Evolutionary conservation across 192 early-diverging fungal species (phyloP).

Genomic region (Gigaspora rosea): DNA sequence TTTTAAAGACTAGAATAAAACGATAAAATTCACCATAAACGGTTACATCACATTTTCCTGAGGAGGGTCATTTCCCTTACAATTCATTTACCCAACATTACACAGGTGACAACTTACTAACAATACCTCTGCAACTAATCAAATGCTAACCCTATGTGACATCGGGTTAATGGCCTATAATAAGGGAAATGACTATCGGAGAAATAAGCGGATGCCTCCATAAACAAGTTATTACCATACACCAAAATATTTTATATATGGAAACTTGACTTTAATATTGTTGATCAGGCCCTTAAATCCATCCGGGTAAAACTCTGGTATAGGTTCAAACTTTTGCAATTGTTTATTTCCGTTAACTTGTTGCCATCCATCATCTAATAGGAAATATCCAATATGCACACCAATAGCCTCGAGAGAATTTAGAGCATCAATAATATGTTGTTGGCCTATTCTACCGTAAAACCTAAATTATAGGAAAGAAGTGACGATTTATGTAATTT

Average conservation of each 20-base stretch:
- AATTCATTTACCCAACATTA: no score
- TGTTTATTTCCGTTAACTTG: constrained; percentile 26
- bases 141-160: no score
- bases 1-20: neutral
- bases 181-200: no score
- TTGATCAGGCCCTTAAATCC: constrained; percentile 42
- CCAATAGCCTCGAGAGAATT: constrained; percentile 14
- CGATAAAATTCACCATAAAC: neutral
- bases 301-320: constrained; percentile 46
- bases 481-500: neutral
- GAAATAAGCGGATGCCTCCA: neutral
- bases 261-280: constrained; percentile 23
- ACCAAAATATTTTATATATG: constrained; percentile 47
- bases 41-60: no score
- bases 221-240: constrained; percentile 48
- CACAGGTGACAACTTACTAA: no score
- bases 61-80: no score
- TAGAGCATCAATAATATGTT: constrained; percentile 21
- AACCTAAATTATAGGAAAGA: constrained; percentile 11
- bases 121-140: no score
- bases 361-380: constrained; percentile 64
- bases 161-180: no score
- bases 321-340: constrained; percentile 41
- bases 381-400: constrained; percentile 36
- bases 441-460: constrained; percentile 1